Evolutionary conservation across 2,329 filamentous ascomycete species (phyloP), one percentile per base, ranked within the genome.

Genomic region (Grosmannia penicillata): DNA sequence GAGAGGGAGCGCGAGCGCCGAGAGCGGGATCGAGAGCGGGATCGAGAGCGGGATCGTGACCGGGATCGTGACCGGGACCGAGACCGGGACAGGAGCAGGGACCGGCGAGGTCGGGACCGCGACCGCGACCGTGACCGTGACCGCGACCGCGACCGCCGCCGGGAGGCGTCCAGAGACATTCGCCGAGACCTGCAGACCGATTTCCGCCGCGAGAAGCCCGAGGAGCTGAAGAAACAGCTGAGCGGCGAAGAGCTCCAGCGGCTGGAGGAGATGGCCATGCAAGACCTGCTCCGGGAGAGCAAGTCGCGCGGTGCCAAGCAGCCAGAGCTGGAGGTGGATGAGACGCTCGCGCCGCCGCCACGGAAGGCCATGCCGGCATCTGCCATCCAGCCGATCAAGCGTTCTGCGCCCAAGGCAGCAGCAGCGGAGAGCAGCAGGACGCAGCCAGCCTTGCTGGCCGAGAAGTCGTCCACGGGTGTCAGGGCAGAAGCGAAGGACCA

Each of bases 251-350:
- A 76, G 28, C 63, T 69, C 21, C 65, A 73, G 38, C 60, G 64
- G 15, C 60, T 76, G 8, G 72, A 76, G 47, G 64, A 68, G 47
- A 68, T 74, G 46, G 72, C 72, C 2, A 55, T 76, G 42, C 68
- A 66, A 17, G 68, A 76, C 43, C 60, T 76, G 13, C 53, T 76
- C 11, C 62, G 72, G n/a, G 72, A 75, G 48, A 75, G 70, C 53
- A 71, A 65, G 38, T 63, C 64, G 3, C 57, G 61, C 21, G 53
- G 59, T 4, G 56, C 59, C 3, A 65, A 67, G 42, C 62, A 66
- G 39, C 66, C 63, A 8, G 72, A 75, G 47, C 49, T 72, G 33
- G 72, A 76, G 45, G 57, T 75, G 28, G 72, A 75, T 42, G 60
- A 67, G 36, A 63, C 66, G 13, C 56, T 76, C 21, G 66, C 63